A percentile compares a stretch with the other conserved stretches of the same genome.
Evolutionary conservation across 2,329 filamentous ascomycete genomes (phyloP).

Genomic region (Lasiodiplodia hormozganensis): DNA sequence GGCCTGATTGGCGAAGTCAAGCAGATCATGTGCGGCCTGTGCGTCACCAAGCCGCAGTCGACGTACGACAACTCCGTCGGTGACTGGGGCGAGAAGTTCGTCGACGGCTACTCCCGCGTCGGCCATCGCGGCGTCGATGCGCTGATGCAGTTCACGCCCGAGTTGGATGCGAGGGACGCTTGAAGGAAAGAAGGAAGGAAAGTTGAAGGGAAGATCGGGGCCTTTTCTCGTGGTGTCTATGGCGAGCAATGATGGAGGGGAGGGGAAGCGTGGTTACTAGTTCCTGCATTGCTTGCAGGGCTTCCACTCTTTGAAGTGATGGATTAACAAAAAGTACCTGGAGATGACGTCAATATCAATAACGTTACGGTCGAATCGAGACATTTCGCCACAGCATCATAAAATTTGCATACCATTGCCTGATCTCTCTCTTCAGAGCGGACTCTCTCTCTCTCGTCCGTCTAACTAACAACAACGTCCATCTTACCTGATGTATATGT

Average conservation of each 20-base stretch:
- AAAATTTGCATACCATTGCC: too few species aligned
- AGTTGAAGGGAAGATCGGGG: too few species aligned
- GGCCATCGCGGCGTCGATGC: conserved; percentile 38
- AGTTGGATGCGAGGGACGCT: conserved; percentile 26
- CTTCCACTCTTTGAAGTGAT: too few species aligned
- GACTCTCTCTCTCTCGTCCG: background rate
- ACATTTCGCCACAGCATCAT: too few species aligned
- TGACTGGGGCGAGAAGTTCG: conserved; percentile 45
- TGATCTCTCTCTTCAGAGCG: background rate
- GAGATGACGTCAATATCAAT: too few species aligned
- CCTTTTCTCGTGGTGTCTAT: too few species aligned
- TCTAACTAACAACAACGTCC: background rate
- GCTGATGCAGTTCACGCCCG: conserved; percentile 33
- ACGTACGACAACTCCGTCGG: conserved; percentile 48
- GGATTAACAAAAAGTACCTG: too few species aligned
- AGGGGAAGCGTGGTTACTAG: too few species aligned
- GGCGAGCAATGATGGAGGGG: too few species aligned
- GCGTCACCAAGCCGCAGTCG: conserved; percentile 48
- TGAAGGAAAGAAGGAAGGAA: background rate
- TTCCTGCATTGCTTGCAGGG: background rate
- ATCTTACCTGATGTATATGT: background rate
- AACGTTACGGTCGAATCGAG: too few species aligned
- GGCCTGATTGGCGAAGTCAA: conserved; percentile 45
- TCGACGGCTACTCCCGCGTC: conserved; percentile 39
- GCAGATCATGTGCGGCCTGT: conserved; percentile 49